Evolutionary conservation across 345 rosid species (phyloP).

Genomic region (Viola odorata): DNA sequence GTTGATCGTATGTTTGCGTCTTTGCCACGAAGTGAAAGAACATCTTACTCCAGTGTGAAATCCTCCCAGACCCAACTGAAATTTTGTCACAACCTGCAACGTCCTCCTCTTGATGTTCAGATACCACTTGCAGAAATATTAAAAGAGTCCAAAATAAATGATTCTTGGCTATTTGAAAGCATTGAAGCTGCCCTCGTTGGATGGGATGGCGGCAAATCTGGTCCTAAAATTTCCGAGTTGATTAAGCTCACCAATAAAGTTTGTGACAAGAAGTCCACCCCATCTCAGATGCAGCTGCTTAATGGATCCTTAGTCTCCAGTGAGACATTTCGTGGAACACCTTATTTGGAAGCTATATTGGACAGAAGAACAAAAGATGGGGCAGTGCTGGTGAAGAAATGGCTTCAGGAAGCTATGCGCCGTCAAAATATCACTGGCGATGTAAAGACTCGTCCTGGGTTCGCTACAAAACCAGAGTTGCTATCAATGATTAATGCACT

Average conservation of each 20-base stretch:
- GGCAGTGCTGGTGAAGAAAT: conserved; percentile 70
- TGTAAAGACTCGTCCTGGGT: conserved; percentile 65
- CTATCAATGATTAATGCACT: conserved; percentile 58
- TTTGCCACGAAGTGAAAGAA: conserved; percentile 66
- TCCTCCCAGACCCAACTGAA: conserved; percentile 50
- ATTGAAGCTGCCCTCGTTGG: conserved; percentile 65
- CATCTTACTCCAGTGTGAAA: conserved; percentile 26
- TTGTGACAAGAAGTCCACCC: conserved; percentile 25
- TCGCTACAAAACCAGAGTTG: conserved; percentile 59
- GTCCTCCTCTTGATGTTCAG: conserved; percentile 66
- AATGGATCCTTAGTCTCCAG: conserved; percentile 67
- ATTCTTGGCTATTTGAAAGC: conserved; percentile 42
- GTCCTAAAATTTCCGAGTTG: conserved; percentile 32
- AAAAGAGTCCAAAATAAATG: conserved; percentile 34
- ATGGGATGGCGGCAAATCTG: conserved; percentile 49
- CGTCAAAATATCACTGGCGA: conserved; percentile 50
- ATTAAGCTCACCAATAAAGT: conserved; percentile 26
- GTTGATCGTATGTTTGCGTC: conserved; percentile 76
- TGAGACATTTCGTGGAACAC: conserved; percentile 73
- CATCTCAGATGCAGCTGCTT: conserved; percentile 35
- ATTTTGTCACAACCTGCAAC: conserved; percentile 40
- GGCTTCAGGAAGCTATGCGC: conserved; percentile 86
- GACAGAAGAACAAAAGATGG: conserved; percentile 90
- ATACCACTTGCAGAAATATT: conserved; percentile 68
- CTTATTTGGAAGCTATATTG: conserved; percentile 76